These are phyloP conservation scores for Amanita rubescens DNA, from an alignment of 768 basidiomycete genomes.

Conservation along the genomic window DNA sequence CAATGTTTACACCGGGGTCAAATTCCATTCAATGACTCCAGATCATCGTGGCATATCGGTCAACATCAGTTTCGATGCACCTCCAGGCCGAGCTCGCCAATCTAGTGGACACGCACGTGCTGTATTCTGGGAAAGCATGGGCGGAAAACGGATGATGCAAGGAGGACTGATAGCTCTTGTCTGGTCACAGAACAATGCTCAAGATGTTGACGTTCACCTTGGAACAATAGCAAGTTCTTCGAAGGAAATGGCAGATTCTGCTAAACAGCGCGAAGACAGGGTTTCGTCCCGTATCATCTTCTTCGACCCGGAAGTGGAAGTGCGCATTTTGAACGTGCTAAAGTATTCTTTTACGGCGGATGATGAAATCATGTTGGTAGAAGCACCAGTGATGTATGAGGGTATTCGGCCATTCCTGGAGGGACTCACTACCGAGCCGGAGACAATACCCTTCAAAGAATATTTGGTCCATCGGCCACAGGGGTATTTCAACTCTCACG, in stretches of 20 bases:
- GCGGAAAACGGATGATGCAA: conserved; percentile 40
- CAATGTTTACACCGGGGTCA: conserved; percentile 51
- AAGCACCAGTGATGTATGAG: conserved; percentile 61
- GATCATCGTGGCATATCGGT: conserved; percentile 35
- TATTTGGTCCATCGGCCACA: conserved; percentile 40
- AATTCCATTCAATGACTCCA: conserved; percentile 33
- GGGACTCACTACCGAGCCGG: conserved; percentile 49
- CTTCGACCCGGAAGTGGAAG: conserved; percentile 39
- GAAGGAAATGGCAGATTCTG: conserved; percentile 32
- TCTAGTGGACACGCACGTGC: conserved; percentile 23
- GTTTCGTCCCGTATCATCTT: conserved; percentile 38
- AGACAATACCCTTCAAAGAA: conserved; percentile 48
- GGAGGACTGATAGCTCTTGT: conserved; percentile 50
- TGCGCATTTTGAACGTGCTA: conserved; percentile 17
- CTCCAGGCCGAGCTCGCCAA: conserved; percentile 39
- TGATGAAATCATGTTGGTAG: conserved; percentile 38
- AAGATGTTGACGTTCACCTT: conserved; percentile 30
- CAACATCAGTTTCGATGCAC: conserved; percentile 32
- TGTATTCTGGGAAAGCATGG: conserved; percentile 42
- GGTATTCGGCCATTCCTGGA: conserved; percentile 63
- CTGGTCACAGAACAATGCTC: conserved; percentile 19
- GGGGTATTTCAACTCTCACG: conserved; percentile 24
- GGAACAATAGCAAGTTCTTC: conserved; percentile 31
- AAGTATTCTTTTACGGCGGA: not conserved
- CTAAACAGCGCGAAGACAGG: conserved; percentile 18